Evolutionary conservation across 768 basidiomycete genomes (phyloP), one percentile per base, ranked within the genome.

Genomic region (Asterophora parasitica): DNA sequence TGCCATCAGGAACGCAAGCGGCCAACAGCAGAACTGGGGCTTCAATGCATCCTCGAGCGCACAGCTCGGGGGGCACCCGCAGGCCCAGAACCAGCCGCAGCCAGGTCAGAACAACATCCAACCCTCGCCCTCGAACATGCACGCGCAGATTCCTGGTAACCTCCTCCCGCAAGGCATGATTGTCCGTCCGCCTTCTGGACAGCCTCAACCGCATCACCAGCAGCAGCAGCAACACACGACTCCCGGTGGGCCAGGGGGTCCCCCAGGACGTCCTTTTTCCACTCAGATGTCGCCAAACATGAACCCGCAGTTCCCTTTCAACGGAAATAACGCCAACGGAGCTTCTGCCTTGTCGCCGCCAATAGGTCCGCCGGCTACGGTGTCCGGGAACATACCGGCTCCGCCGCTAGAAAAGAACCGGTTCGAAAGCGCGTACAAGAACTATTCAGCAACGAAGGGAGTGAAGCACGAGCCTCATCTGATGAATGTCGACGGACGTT

Each of bases 341-440:
- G 30, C 47, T 9, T 37, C 37, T 19, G 31, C 51, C 17, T 42
- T 54, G 23, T 44, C 51, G 23, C 55, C 62, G 17, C 37, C 51
- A 27, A 36, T 33, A 23, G 51, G 46, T 9, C 48, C 44, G 3
- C 31, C 42, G 27, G 13, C 51, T 12, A 41, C 53, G 4, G 35
- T 35, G 16, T 51, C 55, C 1, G 50, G 48, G 31, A 13, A 36
- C 17, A 42, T 50, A 34, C 58, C 49, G 42, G 49, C 48, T 9
- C 60, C 68, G 45, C 73, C 76, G 15, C 55, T 82, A 32, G 77
- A 80, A 13, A 81, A 77, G 48, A 36, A 41, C 6, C 69, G 69
- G 16, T 87, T 88, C 53, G 76, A 82, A 1, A 55, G 51, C 2
- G 69, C 74, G 12, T 83, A 77, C 57, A 71, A 70, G 42, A 69